A percentile compares a stretch with the other conserved stretches of the same genome.
Conservation (phyloP, 176 grass and related monocot species). For the Avena eriantha region DNA sequence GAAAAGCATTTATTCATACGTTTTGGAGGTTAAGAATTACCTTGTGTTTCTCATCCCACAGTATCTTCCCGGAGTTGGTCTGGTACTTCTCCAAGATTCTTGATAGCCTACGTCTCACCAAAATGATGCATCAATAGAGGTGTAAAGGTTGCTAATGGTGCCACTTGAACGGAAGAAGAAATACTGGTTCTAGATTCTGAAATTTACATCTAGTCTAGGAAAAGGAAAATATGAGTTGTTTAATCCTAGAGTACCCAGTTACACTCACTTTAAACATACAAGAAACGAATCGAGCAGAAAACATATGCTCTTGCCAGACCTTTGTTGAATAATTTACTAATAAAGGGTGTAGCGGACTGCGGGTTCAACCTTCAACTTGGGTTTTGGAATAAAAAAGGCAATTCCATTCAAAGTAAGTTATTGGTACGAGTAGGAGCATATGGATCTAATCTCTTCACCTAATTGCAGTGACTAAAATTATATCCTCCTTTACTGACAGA, state of each 20-base stretch:
- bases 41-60: slow-evolving; percentile 96
- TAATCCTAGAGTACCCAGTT: background rate
- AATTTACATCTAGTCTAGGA: background rate
- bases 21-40: slow-evolving; percentile 47
- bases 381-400: background rate
- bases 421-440: background rate
- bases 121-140: slow-evolving; percentile 1
- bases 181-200: background rate
- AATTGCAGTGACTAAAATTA: background rate
- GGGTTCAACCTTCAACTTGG: no score
- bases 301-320: background rate
- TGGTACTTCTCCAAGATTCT: slow-evolving; percentile 94
- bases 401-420: background rate
- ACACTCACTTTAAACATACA: background rate
- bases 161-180: slow-evolving; percentile 10
- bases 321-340: no score
- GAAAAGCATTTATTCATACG: background rate
- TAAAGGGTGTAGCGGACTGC: no score
- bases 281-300: slow-evolving; percentile 26
- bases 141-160: background rate
- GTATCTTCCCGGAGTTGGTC: slow-evolving; percentile 85
- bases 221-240: slow-evolving; percentile 9
- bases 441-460: no score
- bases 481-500: slow-evolving; percentile 12
- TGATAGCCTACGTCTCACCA: slow-evolving; percentile 62